Conservation (phyloP, 306 rosid species). For the Vigna unguiculata region DNA sequence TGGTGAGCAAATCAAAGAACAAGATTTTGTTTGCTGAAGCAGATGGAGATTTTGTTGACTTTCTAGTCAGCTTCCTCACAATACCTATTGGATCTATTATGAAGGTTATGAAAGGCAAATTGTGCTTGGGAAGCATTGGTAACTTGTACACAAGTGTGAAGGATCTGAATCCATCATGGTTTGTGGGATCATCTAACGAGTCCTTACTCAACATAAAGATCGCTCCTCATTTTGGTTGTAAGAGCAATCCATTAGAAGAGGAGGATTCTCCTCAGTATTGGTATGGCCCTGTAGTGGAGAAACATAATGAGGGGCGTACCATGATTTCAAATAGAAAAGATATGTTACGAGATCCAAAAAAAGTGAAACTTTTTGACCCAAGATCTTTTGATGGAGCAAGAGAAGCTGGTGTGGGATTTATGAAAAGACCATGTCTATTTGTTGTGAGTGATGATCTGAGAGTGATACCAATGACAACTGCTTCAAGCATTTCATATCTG, state of each 20-base stretch:
- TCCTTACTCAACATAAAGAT: not conserved
- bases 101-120: not conserved
- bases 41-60: constrained; percentile 41
- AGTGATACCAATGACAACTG: not conserved
- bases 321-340: not conserved
- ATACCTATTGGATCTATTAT: not conserved
- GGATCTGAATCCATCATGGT: constrained; percentile 1
- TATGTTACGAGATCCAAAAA: not conserved
- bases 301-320: not conserved
- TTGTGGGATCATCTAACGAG: not conserved
- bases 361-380: not conserved
- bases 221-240: not conserved
- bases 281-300: not conserved
- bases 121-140: not conserved
- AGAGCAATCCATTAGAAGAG: not conserved
- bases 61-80: constrained; percentile 44
- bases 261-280: not conserved
- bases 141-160: constrained; percentile 26
- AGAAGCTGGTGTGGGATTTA: not conserved
- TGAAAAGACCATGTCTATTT: not conserved
- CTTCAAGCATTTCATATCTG: not conserved
- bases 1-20: constrained; percentile 37
- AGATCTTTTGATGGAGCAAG: not conserved
- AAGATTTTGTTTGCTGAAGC: constrained; percentile 38
- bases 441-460: not conserved